These are phyloP conservation scores for Prinsepia uniflora DNA, from an alignment of 306 rosid species.

Conservation along the genomic window DNA sequence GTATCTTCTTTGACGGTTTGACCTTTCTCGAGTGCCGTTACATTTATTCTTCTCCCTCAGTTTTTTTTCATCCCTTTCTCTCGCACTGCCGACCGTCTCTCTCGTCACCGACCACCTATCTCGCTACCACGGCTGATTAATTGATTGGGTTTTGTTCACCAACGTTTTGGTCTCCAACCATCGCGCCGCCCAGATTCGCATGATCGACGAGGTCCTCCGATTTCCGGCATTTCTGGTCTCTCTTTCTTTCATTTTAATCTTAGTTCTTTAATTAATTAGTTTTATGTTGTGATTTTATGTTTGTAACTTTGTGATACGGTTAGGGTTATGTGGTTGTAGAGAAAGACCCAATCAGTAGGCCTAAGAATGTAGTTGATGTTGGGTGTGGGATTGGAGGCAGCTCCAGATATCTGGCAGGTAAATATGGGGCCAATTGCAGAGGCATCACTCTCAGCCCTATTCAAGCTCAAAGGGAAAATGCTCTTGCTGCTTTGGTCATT, in stretches of 20 bases:
- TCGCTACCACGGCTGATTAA: too few relatives aligned
- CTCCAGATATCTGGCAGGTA: slow-evolving; percentile 66
- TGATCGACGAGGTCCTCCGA: slow-evolving; percentile 71
- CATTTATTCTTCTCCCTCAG: too few relatives aligned
- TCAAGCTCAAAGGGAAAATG: slow-evolving; percentile 81
- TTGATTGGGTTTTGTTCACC: too few relatives aligned
- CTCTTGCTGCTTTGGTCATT: slow-evolving; percentile 46
- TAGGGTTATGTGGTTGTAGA: slow-evolving; percentile 3
- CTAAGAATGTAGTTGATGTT: slow-evolving; percentile 62
- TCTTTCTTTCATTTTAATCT: background rate
- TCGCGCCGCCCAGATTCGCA: slow-evolving; percentile 78
- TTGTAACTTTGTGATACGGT: too few relatives aligned
- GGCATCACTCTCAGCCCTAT: slow-evolving; percentile 90
- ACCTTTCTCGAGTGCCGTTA: too few relatives aligned
- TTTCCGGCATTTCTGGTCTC: slow-evolving; percentile 45
- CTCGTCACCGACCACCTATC: too few relatives aligned
- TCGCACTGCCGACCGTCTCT: too few relatives aligned
- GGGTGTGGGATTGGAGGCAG: slow-evolving; percentile 99
- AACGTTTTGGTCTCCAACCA: slow-evolving; percentile 57
- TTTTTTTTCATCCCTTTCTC: too few relatives aligned
- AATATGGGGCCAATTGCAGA: slow-evolving; percentile 51
- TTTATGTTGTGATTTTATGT: background rate
- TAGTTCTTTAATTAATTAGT: background rate
- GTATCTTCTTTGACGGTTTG: too few relatives aligned
- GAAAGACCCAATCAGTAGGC: slow-evolving; percentile 25